Evolutionary conservation across 805 yeast genomes (phyloP).

Genomic region (Metschnikowia santaceciliae): DNA sequence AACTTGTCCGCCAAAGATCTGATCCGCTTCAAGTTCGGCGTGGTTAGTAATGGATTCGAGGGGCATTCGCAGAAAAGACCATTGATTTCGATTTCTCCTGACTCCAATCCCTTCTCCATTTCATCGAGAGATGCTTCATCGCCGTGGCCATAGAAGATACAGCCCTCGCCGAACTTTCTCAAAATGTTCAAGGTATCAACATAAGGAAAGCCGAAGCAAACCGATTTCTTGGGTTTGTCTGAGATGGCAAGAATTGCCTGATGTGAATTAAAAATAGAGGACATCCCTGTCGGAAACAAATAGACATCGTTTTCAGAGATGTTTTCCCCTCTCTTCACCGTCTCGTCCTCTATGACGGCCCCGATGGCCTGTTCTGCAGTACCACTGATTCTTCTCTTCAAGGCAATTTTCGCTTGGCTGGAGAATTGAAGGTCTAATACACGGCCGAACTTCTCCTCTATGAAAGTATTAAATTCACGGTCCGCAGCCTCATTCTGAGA

Average conservation of each 20-base stretch:
- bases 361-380: slow-evolving; percentile 44
- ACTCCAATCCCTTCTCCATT: slow-evolving; percentile 55
- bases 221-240: slow-evolving; percentile 51
- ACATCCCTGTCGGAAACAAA: slow-evolving; percentile 89
- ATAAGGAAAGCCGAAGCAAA: slow-evolving; percentile 95
- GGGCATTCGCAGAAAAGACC: slow-evolving; percentile 92
- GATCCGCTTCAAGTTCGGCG: slow-evolving; percentile 71
- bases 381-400: slow-evolving; percentile 72
- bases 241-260: slow-evolving; percentile 39
- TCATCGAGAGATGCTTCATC: slow-evolving; percentile 65
- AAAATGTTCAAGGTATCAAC: slow-evolving; percentile 86
- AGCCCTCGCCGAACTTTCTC: slow-evolving; percentile 89
- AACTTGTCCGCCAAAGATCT: slow-evolving; percentile 62
- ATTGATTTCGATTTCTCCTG: slow-evolving; percentile 55
- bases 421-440: slow-evolving; percentile 76
- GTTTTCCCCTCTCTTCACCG: slow-evolving; percentile 26
- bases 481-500: slow-evolving; percentile 31
- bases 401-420: slow-evolving; percentile 67
- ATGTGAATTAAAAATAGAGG: slow-evolving; percentile 82
- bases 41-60: slow-evolving; percentile 84
- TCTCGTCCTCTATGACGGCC: slow-evolving; percentile 20
- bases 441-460: slow-evolving; percentile 90
- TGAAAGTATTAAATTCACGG: slow-evolving; percentile 58
- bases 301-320: slow-evolving; percentile 65
- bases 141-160: slow-evolving; percentile 79